These are phyloP conservation scores for Blastobotrys illinoisensis DNA, from an alignment of 1,139 yeast species.

Conservation along the genomic window DNA sequence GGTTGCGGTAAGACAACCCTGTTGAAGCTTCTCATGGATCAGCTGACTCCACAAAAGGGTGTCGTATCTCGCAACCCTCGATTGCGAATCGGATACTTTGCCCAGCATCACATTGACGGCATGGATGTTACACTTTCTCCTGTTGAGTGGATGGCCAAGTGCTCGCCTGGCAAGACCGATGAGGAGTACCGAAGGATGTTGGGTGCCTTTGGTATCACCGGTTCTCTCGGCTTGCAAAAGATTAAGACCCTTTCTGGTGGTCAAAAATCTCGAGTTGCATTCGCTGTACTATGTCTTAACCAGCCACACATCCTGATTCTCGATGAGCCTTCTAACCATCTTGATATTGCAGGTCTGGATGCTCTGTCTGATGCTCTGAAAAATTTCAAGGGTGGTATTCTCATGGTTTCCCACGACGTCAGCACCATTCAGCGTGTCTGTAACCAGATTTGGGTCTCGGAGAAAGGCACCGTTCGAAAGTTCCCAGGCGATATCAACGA, in stretches of 20 bases:
- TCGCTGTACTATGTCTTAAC: slow-evolving; percentile 85
- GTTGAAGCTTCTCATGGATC: slow-evolving; percentile 78
- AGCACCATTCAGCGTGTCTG: slow-evolving; percentile 82
- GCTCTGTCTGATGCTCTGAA: slow-evolving; percentile 86
- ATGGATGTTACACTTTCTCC: slow-evolving; percentile 88
- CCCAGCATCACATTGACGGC: slow-evolving; percentile 99
- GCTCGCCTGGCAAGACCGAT: slow-evolving; percentile 89
- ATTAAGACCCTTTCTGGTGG: slow-evolving; percentile 93
- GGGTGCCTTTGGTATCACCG: slow-evolving; percentile 96
- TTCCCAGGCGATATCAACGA: slow-evolving; percentile 82
- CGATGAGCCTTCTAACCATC: slow-evolving; percentile 98
- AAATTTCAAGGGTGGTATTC: slow-evolving; percentile 87
- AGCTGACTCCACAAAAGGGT: slow-evolving; percentile 66
- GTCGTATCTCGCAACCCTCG: slow-evolving; percentile 75
- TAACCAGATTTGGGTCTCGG: slow-evolving; percentile 93
- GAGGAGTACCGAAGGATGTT: slow-evolving; percentile 96
- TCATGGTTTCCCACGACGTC: slow-evolving; percentile 98
- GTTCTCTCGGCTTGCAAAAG: slow-evolving; percentile 86
- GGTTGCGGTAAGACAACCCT: slow-evolving; percentile 99
- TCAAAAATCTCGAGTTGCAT: slow-evolving; percentile 96
- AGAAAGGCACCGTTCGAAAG: slow-evolving; percentile 69
- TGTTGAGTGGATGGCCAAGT: slow-evolving; percentile 87
- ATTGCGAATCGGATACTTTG: slow-evolving; percentile 91
- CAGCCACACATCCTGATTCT: slow-evolving; percentile 89
- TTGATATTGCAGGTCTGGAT: slow-evolving; percentile 97